Evolutionary conservation across 2,329 filamentous ascomycete genomes (phyloP), one percentile per base, ranked within the genome.

Genomic region (Pochonia chlamydosporia): DNA sequence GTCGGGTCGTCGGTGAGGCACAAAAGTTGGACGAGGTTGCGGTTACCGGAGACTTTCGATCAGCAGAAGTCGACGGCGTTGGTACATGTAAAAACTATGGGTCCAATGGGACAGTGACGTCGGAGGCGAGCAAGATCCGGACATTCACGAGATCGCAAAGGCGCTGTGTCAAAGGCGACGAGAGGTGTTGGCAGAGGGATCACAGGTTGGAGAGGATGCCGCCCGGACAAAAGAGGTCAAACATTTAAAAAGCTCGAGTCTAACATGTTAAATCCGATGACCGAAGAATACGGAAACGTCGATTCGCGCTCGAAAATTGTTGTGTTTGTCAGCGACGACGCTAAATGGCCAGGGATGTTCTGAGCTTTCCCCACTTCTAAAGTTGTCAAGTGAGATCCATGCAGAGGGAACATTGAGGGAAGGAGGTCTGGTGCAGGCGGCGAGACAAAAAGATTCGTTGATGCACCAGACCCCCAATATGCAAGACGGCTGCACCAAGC

Each of bases 1-100:
- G 44, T 49, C 56, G 51, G 54, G 43, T 49, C 47, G 54, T 56
- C 56, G 54, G 37, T 24, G 23, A 37, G 36, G 36, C 40, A 20
- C 28, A 25, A 23, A 25, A 18, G 6, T n/a, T n/a, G n/a, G 24
- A 16, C 14, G 28, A 37, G 31, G 31, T 11, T 13, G 31, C n/a
- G n/a, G 25, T 31, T 10, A 30, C n/a, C 24, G 11, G n/a, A 6
- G 36, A 41, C n/a, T n/a, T 28, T 41, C 28, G 21, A 48, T 5
- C 18, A 20, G 36, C 42, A 21, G 36, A 28, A 28, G 13, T 7
- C 7, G 26, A 28, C 26, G 26, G 26, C 26, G 26, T 13, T 28
- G 26, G 26, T 8, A n/a, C n/a, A n/a, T n/a, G n/a, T n/a, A 13
- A 28, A 23, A 39, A 45, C 5, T 30, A 35, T 35, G 36, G 42